Evolutionary conservation across 345 rosid genomes (phyloP).

Genomic region (Eucalyptus erythrocorys): DNA sequence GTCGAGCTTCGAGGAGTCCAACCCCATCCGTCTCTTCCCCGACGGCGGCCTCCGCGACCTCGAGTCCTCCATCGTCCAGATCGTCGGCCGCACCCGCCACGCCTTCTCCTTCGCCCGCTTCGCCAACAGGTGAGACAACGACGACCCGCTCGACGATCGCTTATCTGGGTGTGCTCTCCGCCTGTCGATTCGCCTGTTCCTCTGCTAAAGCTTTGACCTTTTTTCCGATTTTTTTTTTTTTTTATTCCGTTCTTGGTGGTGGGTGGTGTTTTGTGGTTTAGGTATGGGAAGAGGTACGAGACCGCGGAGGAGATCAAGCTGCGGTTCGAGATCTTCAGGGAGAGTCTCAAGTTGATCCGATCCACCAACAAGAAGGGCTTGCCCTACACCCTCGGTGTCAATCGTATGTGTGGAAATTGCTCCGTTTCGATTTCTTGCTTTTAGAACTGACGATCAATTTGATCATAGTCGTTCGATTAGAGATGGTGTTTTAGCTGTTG

Average conservation of each 20-base stretch:
- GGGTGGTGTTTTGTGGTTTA: background rate
- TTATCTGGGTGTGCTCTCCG: background rate
- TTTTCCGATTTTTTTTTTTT: background rate
- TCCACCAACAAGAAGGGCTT: conserved; percentile 57
- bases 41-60: conserved; percentile 35
- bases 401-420: conserved; percentile 28
- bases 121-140: conserved; percentile 32
- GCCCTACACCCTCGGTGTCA: conserved; percentile 57
- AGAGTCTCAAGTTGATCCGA: conserved; percentile 65
- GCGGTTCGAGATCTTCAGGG: conserved; percentile 61
- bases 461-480: background rate
- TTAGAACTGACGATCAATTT: background rate
- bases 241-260: background rate
- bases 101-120: conserved; percentile 74
- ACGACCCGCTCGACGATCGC: background rate
- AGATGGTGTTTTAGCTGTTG: background rate
- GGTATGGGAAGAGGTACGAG: conserved; percentile 69
- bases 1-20: conserved; percentile 45
- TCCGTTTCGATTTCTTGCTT: background rate
- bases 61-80: conserved; percentile 38
- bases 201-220: background rate
- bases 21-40: conserved; percentile 56
- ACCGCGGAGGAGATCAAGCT: conserved; percentile 59
- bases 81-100: conserved; percentile 45
- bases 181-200: background rate